Percentiles rank a stretch among this genome's conserved stretches.
phyloP scores from a whole-genome alignment of 495 filamentous ascomycete genomes.

The Copromyces sp. region DNA sequence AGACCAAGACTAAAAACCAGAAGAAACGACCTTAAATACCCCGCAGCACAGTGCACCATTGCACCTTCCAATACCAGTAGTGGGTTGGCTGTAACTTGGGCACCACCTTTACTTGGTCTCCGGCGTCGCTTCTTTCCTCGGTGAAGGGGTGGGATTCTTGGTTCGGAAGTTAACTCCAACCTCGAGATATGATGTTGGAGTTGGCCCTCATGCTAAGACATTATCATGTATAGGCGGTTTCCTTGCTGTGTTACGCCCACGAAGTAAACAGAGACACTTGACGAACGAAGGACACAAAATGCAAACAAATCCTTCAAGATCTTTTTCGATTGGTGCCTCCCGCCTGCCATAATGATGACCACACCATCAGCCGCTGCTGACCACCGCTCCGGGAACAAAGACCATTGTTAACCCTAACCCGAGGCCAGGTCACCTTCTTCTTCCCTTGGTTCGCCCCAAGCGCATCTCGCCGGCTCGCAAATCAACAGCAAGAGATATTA shows the following conservation, averaged over 20 bases:
- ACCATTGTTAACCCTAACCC: not conserved
- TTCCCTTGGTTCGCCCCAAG: not conserved
- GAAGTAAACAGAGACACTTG: not conserved
- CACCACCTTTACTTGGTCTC: not conserved
- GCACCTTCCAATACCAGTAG: too few relatives aligned
- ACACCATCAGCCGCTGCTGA: not conserved
- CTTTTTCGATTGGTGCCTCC: not conserved
- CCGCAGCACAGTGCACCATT: too few relatives aligned
- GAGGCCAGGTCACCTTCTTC: not conserved
- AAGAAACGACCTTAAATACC: too few relatives aligned
- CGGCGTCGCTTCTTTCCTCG: not conserved
- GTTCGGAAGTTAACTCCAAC: not conserved
- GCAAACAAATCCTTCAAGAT: not conserved
- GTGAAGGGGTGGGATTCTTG: not conserved
- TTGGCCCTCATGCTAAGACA: too few relatives aligned
- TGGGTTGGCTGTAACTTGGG: too few relatives aligned
- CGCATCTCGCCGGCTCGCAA: not conserved
- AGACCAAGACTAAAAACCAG: too few relatives aligned
- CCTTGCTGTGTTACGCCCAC: not conserved
- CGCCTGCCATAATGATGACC: not conserved
- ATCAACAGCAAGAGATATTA: not conserved
- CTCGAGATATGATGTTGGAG: too few relatives aligned
- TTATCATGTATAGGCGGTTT: not conserved
- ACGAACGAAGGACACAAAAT: not conserved
- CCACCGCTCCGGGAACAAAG: not conserved